Base-by-base conservation (phyloP, 2,329 filamentous ascomycete species). In the Lasiodiplodia sp. region DNA sequence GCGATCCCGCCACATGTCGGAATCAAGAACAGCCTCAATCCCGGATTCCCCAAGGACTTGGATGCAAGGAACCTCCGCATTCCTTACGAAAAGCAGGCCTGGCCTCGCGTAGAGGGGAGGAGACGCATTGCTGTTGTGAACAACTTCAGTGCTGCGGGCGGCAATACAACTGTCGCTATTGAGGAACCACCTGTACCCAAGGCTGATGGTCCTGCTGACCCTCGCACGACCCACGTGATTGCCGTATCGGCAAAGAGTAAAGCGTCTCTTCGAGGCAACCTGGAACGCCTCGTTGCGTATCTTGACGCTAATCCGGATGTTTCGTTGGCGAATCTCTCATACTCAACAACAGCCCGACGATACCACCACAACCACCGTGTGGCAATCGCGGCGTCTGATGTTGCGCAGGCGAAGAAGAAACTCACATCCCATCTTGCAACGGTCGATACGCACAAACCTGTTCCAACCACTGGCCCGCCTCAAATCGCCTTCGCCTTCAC, bases 21-120 rank as follows among this genome's bases (percentile, higher is more conserved):
- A 14, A 91, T 92, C 80, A 91, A 91, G 78, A 83, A 79, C 2
- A 81, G 84, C 71, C 87, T 91, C 72, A 91, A 91, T 77, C 84
- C 83, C 72, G 84, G 81, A 1, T 88, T 90, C 72, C 87, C 88
- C 0, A 80, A 80, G 28, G 87, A 90, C 70, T 78, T 91, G 0
- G 79, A 81, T 0, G 80, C 84, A n/a, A 83, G 88, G 37, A 87
- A 88, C 47, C 83, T 90, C 52, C 83, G 86, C 72, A 89, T 91
- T 72, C 84, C 87, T 1, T 83, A 86, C 70, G 80, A 88, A 71
- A 75, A 83, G 62, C 86, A 75, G 0, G 71, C 77, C 1, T 84
- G 83, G 72, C 67, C 67, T 67, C 25, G 70, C 38, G 25, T 60
- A 65, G 44, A 62, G 47, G 47, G 64, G 38, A 78, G n/a, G 63